Percentiles rank a stretch among this genome's conserved stretches.
phyloP scores from a whole-genome alignment of 352 stramenopile species.

The Globisporangium okanoganense region DNA sequence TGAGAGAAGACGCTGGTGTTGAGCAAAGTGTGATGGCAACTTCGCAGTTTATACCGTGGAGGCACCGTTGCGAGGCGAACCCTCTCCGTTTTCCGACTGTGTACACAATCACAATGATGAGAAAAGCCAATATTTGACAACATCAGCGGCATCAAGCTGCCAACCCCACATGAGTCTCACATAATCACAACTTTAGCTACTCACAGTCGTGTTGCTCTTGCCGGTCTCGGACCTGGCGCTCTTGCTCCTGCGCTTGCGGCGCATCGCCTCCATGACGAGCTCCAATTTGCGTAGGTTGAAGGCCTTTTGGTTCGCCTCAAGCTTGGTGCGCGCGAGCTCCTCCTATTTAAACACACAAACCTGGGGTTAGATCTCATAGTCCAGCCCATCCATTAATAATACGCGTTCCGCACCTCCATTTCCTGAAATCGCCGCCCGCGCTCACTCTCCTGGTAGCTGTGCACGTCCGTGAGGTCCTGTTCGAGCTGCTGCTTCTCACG shows the following conservation, averaged over 20 bases:
- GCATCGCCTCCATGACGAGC: conserved; percentile 35
- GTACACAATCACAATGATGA: background rate
- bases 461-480: conserved; percentile 58
- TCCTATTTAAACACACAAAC: conserved; percentile 15
- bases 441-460: conserved; percentile 71
- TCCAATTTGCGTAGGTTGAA: conserved; percentile 42
- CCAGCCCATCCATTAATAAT: background rate
- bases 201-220: conserved; percentile 11
- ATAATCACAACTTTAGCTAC: background rate
- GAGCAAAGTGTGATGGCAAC: background rate
- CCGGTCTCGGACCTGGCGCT: conserved; percentile 10
- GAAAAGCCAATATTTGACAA: background rate
- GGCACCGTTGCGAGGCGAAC: conserved; percentile 3
- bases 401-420: conserved; percentile 33
- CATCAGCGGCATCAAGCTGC: background rate
- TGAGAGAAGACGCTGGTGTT: background rate
- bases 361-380: background rate
- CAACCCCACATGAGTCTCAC: no score
- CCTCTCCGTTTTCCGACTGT: conserved; percentile 3
- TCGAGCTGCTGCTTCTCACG: conserved; percentile 56
- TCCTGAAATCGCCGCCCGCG: conserved; percentile 49
- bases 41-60: background rate
- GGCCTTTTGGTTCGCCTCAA: conserved; percentile 46
- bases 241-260: conserved; percentile 35
- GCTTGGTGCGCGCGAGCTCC: conserved; percentile 47